phyloP scores from a whole-genome alignment of 164 flowering plant genomes.

The Macadamia integrifolia region DNA sequence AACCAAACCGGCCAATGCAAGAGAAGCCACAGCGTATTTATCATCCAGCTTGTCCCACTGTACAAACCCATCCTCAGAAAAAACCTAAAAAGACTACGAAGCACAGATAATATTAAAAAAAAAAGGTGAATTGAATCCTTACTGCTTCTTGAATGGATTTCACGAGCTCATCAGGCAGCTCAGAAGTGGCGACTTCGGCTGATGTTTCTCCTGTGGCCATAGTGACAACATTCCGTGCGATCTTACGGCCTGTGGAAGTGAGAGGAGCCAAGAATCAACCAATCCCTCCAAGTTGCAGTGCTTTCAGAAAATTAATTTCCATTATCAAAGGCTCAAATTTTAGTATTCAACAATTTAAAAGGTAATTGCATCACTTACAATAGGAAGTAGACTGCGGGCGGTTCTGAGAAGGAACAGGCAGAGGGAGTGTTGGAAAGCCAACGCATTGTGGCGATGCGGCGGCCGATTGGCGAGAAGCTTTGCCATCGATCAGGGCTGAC shows the following conservation, averaged over 20 bases:
- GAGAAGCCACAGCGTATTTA: slow-evolving; percentile 77
- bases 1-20: slow-evolving; percentile 56
- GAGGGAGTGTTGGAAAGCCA: slow-evolving; percentile 50
- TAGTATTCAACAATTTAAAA: too few species aligned
- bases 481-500: slow-evolving; percentile 47
- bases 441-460: slow-evolving; percentile 47
- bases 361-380: slow-evolving; percentile 6
- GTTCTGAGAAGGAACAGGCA: slow-evolving; percentile 34
- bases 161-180: slow-evolving; percentile 66
- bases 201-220: slow-evolving; percentile 73
- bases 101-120: too few species aligned
- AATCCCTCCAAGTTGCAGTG: too few species aligned
- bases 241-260: slow-evolving; percentile 53
- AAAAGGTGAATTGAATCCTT: slow-evolving; percentile 14
- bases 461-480: slow-evolving; percentile 40
- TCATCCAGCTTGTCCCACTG: slow-evolving; percentile 98
- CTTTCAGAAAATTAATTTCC: too few species aligned
- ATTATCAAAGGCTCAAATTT: too few species aligned
- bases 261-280: too few species aligned
- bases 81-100: not conserved
- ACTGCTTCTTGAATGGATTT: slow-evolving; percentile 64
- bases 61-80: not conserved
- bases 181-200: slow-evolving; percentile 37
- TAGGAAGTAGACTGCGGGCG: slow-evolving; percentile 24
- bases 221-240: slow-evolving; percentile 64